These are phyloP conservation scores for Trametes sanguinea DNA, from an alignment of 768 basidiomycete species.

Conservation along the genomic window DNA sequence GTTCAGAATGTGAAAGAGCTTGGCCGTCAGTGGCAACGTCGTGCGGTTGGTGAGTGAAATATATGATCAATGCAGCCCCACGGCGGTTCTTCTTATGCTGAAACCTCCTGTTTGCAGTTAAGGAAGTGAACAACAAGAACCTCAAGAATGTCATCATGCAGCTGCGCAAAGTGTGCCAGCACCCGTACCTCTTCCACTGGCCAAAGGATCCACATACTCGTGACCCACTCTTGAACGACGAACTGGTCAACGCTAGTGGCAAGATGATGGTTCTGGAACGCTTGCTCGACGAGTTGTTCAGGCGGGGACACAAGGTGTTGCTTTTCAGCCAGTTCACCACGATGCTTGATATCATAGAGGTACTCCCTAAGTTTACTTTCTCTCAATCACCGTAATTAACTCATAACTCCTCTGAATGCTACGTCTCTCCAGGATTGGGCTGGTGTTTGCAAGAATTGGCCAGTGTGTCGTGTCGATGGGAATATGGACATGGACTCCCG, in stretches of 20 bases:
- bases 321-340: conserved; percentile 93
- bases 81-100: not conserved
- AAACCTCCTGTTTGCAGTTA: conserved; percentile 47
- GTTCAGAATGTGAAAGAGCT: conserved; percentile 53
- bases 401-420: not conserved
- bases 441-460: conserved; percentile 76
- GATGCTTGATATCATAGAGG: conserved; percentile 95
- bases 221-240: conserved; percentile 69
- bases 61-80: no score
- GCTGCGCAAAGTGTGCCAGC: conserved; percentile 92
- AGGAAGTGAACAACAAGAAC: conserved; percentile 88
- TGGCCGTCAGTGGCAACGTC: conserved; percentile 58
- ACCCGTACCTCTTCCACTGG: conserved; percentile 91
- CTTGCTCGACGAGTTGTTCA: conserved; percentile 80
- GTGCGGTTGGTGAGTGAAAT: conserved; percentile 56
- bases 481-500: conserved; percentile 77
- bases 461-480: conserved; percentile 91
- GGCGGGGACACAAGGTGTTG: conserved; percentile 80
- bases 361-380: conserved; percentile 34
- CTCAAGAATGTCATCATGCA: conserved; percentile 94
- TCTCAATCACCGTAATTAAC: not conserved
- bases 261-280: conserved; percentile 98
- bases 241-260: conserved; percentile 83
- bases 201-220: conserved; percentile 62
- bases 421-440: conserved; percentile 79